phyloP scores from a whole-genome alignment of 257 asterid genomes.

The Solanum medicagineum region DNA sequence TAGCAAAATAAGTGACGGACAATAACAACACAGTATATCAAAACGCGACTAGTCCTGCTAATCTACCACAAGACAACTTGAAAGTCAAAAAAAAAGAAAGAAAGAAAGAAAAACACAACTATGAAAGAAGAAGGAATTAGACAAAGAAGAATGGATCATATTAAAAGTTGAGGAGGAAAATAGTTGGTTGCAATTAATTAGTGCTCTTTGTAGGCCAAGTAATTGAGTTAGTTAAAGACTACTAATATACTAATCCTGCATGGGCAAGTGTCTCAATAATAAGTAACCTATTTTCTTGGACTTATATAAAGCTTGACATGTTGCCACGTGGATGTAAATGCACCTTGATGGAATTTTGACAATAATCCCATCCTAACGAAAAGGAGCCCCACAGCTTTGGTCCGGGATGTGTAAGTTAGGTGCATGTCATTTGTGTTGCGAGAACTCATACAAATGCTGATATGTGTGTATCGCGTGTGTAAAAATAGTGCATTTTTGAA shows the following conservation, averaged over 20 bases:
- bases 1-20: no score
- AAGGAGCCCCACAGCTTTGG: not conserved
- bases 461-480: not conserved
- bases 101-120: not conserved
- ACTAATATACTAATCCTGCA: not conserved
- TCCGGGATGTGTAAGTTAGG: not conserved
- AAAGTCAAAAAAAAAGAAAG: not conserved
- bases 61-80: no score
- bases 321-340: not conserved
- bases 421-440: not conserved
- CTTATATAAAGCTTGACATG: not conserved
- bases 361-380: not conserved
- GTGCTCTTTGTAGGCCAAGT: not conserved
- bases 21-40: no score
- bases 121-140: not conserved
- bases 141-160: not conserved
- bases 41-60: no score
- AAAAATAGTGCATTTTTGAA: not conserved
- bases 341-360: not conserved
- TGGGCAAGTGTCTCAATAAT: not conserved
- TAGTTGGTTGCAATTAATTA: not conserved
- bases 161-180: not conserved
- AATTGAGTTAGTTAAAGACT: conserved; percentile 9
- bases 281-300: not conserved
- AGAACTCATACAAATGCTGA: not conserved